phyloP scores from a whole-genome alignment of 202 grass and related monocot species.

The Setaria viridis region DNA sequence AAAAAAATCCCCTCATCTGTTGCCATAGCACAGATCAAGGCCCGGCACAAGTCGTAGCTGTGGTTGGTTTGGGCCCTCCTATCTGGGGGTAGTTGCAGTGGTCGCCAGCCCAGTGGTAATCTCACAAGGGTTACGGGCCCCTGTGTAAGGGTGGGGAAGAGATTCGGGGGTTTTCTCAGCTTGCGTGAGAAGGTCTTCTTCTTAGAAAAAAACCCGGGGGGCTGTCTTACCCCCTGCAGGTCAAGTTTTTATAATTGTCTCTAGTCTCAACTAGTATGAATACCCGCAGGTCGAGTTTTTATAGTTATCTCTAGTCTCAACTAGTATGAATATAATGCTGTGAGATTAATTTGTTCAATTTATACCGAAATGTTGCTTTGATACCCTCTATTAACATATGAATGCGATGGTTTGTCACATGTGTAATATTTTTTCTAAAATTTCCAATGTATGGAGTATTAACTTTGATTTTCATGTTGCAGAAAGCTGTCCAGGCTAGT shows the following conservation, averaged over 20 bases:
- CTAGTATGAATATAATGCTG: conserved; percentile 11
- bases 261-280: conserved; percentile 3
- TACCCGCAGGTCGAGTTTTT: background rate
- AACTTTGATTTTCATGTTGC: conserved; percentile 36
- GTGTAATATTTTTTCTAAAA: conserved; percentile 10
- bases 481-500: conserved; percentile 94
- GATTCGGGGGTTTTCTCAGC: too few relatives aligned
- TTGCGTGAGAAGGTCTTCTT: too few relatives aligned
- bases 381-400: conserved; percentile 22
- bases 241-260: background rate
- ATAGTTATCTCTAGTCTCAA: background rate
- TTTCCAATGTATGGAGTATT: conserved; percentile 4
- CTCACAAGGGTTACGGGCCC: too few relatives aligned
- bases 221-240: too few relatives aligned
- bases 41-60: too few relatives aligned
- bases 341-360: conserved; percentile 4
- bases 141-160: too few relatives aligned
- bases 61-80: too few relatives aligned
- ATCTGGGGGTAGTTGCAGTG: too few relatives aligned
- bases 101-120: too few relatives aligned
- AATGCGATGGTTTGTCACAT: background rate
- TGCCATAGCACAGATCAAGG: too few relatives aligned
- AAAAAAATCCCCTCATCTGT: too few relatives aligned
- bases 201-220: too few relatives aligned
- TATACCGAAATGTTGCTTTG: background rate